These are phyloP conservation scores for Lipomyces yarrowii DNA, from an alignment of 1,139 yeast species.

Conservation along the genomic window DNA sequence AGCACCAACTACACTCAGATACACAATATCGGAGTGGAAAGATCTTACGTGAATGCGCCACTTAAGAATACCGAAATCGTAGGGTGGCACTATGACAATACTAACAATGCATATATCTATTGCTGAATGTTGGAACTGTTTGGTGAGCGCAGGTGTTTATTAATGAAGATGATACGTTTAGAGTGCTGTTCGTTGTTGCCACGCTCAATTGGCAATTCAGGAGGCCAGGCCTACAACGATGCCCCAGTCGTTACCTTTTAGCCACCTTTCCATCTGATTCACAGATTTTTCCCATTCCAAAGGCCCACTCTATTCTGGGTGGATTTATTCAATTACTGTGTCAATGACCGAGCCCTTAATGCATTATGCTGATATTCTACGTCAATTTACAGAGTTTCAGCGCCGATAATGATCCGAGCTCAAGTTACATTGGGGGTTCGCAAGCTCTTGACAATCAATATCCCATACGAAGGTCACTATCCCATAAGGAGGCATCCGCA, in stretches of 20 bases:
- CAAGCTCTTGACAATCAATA: not conserved
- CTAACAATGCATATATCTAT: not conserved
- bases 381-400: not conserved
- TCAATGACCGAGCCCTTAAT: not conserved
- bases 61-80: not conserved
- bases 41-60: not conserved
- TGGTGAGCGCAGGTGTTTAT: not conserved
- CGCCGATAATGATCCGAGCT: not conserved
- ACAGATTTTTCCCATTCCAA: not conserved
- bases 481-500: too few species aligned
- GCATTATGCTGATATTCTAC: not conserved
- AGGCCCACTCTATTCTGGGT: not conserved
- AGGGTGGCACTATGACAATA: not conserved
- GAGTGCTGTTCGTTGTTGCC: not conserved
- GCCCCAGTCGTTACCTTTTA: not conserved
- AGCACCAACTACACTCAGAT: not conserved
- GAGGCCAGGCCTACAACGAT: not conserved
- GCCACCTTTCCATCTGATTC: not conserved
- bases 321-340: not conserved
- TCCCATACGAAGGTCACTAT: not conserved
- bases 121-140: not conserved
- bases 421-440: not conserved
- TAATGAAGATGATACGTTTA: not conserved
- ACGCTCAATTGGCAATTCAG: not conserved
- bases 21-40: not conserved